These are phyloP conservation scores for Coemansia sp. DNA, from an alignment of 192 early-diverging fungal species.

Conservation along the genomic window DNA sequence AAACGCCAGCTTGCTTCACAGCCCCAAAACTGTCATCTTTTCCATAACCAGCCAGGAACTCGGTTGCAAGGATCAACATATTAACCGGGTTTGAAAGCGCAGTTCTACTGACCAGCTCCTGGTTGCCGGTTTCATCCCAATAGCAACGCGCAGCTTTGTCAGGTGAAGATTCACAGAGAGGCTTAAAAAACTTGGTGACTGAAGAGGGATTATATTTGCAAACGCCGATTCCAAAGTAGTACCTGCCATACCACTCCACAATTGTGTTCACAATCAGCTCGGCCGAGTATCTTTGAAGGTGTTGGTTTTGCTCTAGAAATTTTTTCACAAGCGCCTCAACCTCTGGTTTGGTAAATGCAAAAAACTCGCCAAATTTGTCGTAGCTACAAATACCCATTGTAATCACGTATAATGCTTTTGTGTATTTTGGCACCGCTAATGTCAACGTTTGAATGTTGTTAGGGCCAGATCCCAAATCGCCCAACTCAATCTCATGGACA, in stretches of 20 bases:
- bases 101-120: not conserved
- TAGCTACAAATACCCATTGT: not conserved
- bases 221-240: not conserved
- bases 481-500: conserved; percentile 5
- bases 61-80: not conserved
- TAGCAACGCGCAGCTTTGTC: conserved; percentile 1
- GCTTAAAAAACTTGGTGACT: not conserved
- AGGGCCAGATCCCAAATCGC: conserved; percentile 4
- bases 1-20: not conserved
- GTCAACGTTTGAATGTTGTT: conserved; percentile 4
- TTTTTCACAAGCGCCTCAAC: not conserved
- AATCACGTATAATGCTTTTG: too few species aligned
- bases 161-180: not conserved
- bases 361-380: not conserved
- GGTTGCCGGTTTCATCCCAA: conserved; percentile 4
- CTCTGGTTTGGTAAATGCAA: not conserved
- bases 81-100: not conserved
- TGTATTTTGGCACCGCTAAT: not conserved
- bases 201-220: conserved; percentile 12
- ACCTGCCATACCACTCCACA: conserved; percentile 12
- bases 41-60: not conserved
- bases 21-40: not conserved
- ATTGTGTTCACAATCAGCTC: not conserved
- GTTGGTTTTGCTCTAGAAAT: not conserved
- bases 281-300: not conserved